phyloP scores from a whole-genome alignment of 495 filamentous ascomycete species.

The Aspergillus egyptiacus region DNA sequence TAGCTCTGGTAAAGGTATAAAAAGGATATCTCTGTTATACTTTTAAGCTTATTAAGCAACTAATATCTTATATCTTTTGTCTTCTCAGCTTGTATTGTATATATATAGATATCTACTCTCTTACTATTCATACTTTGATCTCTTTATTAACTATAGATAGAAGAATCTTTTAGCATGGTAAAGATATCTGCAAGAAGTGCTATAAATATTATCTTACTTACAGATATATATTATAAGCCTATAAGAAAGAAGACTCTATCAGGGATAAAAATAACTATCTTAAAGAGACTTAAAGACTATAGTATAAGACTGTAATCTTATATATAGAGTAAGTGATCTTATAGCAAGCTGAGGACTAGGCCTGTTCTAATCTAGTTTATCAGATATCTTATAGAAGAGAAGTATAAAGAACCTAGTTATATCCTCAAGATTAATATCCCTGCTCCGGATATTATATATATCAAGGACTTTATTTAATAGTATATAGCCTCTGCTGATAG shows the following conservation, averaged over 20 bases:
- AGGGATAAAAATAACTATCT: constrained; percentile 9
- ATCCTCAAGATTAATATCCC: constrained; percentile 1
- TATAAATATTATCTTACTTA: constrained; percentile 1
- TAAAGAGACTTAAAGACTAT: constrained; percentile 1
- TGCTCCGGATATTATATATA: constrained; percentile 9
- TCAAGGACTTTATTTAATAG: constrained; percentile 8
- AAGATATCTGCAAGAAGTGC: constrained; percentile 1
- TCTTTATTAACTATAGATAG: constrained; percentile 5
- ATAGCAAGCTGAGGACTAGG: constrained; percentile 6
- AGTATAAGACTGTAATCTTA: constrained; percentile 1
- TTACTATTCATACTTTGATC: constrained; percentile 7
- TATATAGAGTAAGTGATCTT: constrained; percentile 11
- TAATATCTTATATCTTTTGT: constrained; percentile 1
- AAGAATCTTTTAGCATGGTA: constrained; percentile 3
- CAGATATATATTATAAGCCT: constrained; percentile 7
- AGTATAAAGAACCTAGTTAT: constrained; percentile 9
- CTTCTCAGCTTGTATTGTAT: background rate
- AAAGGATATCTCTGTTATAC: background rate
- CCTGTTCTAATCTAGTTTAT: constrained; percentile 2
- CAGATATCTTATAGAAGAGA: constrained; percentile 12
- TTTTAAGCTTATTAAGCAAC: constrained; percentile 8
- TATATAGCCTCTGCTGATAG: constrained; percentile 7
- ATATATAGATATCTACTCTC: constrained; percentile 5
- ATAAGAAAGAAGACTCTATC: constrained; percentile 5
- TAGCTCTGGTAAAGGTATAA: constrained; percentile 11